Base-by-base conservation (phyloP, 305 asterid species). In the Fraxinus paxiana region DNA sequence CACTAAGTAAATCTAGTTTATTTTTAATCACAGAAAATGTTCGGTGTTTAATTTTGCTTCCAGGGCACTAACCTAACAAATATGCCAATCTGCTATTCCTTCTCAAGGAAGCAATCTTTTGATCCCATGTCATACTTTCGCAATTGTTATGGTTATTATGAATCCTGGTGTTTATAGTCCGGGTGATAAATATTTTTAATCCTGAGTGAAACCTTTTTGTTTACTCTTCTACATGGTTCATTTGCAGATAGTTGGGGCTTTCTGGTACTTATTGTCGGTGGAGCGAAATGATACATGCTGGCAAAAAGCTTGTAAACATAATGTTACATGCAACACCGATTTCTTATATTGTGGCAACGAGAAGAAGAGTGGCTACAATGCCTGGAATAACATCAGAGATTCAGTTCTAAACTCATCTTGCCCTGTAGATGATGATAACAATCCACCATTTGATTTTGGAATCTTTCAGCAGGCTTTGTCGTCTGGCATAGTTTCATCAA, bases 231-330 rank as follows among this genome's bases (percentile, higher is more conserved):
- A 77, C 15, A n/a, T 35, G 41, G 41, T 9, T 61, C 75, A 63
- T 80, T 80, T 85, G 85, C 99, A 96, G 99, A 92, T 94, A 81
- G 98, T 93, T 84, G 99, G 99, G 83, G 97, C 99, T n/a, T 87
- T 96, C 76, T 96, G 99, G 99, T 96, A 96, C 89, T 84, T 96
- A 86, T 86, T 94, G 77, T 90, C 99, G 20, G 98, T 93, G 85
- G 98, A 94, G 83, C 98, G 98, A 48, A 93, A 90, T 31, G 98
- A 93, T 80, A 87, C 97, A 54, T 96, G 99, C 93, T 96, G 99
- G 99, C 96, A 92, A 88, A 83, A 75, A 80, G 98, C 99, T 79
- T 96, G 99, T 85, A 88, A 84, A 59, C 3, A 13, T 38, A 92
- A 74, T 76, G 65, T 3, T 70, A 83, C 35, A 12, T 94, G 97